phyloP scores from a whole-genome alignment of 2,329 filamentous ascomycete species.

The Cytospora mali region DNA sequence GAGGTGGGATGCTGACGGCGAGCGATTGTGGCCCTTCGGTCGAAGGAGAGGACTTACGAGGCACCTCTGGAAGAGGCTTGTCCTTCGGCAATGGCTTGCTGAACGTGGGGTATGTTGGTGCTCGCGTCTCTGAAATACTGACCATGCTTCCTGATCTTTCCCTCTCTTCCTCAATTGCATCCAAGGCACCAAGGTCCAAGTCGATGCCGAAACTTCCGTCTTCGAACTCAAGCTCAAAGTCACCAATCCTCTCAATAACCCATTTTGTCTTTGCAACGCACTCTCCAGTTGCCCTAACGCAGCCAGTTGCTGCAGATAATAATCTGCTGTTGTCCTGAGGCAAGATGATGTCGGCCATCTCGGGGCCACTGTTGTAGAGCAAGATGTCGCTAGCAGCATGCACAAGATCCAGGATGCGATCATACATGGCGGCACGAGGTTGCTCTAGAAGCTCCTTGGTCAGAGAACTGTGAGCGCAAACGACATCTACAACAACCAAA shows the following conservation, averaged over 20 bases:
- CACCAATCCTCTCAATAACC: constrained; percentile 85
- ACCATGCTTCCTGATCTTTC: constrained; percentile 36
- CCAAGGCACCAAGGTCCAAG: constrained; percentile 55
- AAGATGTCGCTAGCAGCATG: constrained; percentile 80
- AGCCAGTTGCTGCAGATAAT: constrained; percentile 78
- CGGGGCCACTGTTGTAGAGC: constrained; percentile 61
- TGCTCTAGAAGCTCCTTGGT: constrained; percentile 67
- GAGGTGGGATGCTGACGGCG: constrained; percentile 39
- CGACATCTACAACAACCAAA: constrained; percentile 76
- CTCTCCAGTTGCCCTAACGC: constrained; percentile 87
- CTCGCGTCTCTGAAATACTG: constrained; percentile 22
- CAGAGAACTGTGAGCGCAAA: constrained; percentile 75
- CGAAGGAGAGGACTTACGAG: constrained; percentile 52
- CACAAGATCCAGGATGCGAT: constrained; percentile 78
- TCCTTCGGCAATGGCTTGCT: constrained; percentile 54
- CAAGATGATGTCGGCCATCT: constrained; percentile 77
- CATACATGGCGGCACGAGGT: constrained; percentile 76
- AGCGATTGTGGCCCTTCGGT: constrained; percentile 35
- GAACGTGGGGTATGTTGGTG: constrained; percentile 38
- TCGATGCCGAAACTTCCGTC: constrained; percentile 58
- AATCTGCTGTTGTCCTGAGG: constrained; percentile 77
- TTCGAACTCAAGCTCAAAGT: constrained; percentile 84
- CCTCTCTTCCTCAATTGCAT: constrained; percentile 43
- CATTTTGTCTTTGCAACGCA: constrained; percentile 85
- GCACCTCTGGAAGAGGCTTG: constrained; percentile 70